Base-by-base conservation (phyloP, 2,329 filamentous ascomycete genomes). In the Alternaria sp. region DNA sequence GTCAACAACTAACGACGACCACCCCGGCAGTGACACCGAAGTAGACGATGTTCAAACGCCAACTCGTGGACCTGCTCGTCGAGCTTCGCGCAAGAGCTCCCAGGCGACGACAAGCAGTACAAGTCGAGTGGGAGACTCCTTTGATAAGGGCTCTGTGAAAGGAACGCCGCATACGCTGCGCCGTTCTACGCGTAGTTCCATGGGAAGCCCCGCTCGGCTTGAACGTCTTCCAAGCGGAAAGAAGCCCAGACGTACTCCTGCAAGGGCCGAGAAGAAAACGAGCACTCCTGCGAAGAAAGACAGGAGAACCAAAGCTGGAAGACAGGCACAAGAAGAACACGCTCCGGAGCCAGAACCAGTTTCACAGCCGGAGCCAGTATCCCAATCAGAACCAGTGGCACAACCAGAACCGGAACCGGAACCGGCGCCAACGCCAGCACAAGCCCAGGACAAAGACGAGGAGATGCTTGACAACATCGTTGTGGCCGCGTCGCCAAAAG, bases 391-490 rank as follows among this genome's bases (percentile, higher is more conserved):
- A 10, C 32, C 43, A 51, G 34, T 20, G n/a, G n/a, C 36, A 40
- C 36, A 18, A 3, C 18, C 36, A 10, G 45, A 36, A 9, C 20
- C 16, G 4, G 16, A 38, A 3, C 28, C 51, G 1, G 40, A 28
- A 8, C 18, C 56, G 22, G 3, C 22, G 6, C 38, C 51, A 2
- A 27, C 22, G 10, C 20, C 54, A 25, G 3, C 18, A 10, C 41
- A 60, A n/a, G 49, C 54, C 8, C 70, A 76, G 5, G 69, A 76
- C 1, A 70, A 77, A 5, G 70, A 76, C 2, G 76, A 79, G 7
- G 73, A 71, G 5, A 73, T 80, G 20, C 72, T 73, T 22, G 80
- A 81, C 43, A 80, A 78, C 56, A 82, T 82, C 50, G 71, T 80
- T 16, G 78, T 82, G 20, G 76, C 74, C 18, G 61, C 63, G 4